Conservation (phyloP, 2,329 filamentous ascomycete species). For the Talaromyces funiculosus region DNA sequence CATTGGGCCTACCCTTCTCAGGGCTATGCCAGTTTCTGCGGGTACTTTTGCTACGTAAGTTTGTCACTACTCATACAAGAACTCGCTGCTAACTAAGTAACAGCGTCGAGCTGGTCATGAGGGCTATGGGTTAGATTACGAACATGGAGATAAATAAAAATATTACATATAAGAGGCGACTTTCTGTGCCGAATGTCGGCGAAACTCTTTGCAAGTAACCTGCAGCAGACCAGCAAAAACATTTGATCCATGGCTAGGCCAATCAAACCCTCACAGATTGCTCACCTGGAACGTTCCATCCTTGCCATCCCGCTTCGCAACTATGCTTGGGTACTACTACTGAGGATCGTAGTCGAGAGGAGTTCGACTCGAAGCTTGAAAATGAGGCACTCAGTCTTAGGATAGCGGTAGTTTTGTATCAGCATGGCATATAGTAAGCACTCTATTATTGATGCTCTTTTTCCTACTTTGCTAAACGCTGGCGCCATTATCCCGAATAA, state of each 20-base stretch:
- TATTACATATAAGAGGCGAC: neutral
- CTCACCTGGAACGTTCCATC: too few relatives aligned
- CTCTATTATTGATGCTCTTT: too few relatives aligned
- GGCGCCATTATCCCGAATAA: too few relatives aligned
- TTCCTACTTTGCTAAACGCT: too few relatives aligned
- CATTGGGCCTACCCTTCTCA: constrained; percentile 79
- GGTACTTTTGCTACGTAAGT: constrained; percentile 84
- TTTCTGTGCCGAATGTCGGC: neutral
- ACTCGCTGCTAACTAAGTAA: constrained; percentile 15
- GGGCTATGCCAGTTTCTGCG: constrained; percentile 94
- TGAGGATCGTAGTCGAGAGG: too few relatives aligned
- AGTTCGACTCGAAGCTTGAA: too few relatives aligned
- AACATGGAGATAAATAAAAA: neutral
- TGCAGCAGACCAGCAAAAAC: too few relatives aligned
- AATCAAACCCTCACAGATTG: neutral
- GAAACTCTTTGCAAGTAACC: neutral
- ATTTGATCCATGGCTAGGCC: neutral
- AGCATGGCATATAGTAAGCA: too few relatives aligned
- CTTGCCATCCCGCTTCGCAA: too few relatives aligned
- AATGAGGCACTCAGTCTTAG: too few relatives aligned
- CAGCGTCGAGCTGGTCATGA: constrained; percentile 45
- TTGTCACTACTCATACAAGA: neutral
- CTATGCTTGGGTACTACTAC: too few relatives aligned
- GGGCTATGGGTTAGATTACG: constrained; percentile 34
- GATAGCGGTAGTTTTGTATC: too few relatives aligned